Conservation (phyloP, 1,284 basidiomycete genomes). For the Pascua guehoae region DNA sequence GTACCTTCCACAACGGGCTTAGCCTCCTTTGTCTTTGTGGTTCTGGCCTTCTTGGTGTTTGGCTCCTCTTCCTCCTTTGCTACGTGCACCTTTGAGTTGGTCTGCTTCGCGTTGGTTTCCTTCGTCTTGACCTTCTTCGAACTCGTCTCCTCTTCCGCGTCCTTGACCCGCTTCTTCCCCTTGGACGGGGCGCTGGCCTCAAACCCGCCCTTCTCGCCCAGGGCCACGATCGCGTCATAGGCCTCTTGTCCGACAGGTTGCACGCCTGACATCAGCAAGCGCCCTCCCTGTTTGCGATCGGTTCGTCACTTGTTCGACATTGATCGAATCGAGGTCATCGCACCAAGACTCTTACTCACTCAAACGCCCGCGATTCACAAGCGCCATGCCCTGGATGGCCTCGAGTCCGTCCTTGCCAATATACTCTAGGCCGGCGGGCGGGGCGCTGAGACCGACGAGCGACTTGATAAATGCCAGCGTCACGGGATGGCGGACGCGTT, state of each 20-base stretch:
- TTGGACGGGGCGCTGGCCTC: slow-evolving; percentile 6
- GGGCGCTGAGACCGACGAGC: slow-evolving; percentile 53
- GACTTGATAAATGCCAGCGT: slow-evolving; percentile 71
- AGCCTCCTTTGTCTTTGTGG: neutral
- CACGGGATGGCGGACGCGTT: slow-evolving; percentile 68
- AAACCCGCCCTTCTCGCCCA: slow-evolving; percentile 66
- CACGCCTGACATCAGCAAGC: slow-evolving; percentile 30
- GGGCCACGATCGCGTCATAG: slow-evolving; percentile 62
- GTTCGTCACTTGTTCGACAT: no score
- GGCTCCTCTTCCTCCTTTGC: neutral
- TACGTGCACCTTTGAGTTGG: neutral
- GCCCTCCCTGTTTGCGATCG: no score
- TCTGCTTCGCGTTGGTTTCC: neutral
- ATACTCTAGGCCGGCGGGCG: slow-evolving; percentile 61
- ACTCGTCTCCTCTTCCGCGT: neutral
- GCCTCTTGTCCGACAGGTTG: slow-evolving; percentile 70
- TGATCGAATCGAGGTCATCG: no score
- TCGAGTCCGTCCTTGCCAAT: slow-evolving; percentile 60
- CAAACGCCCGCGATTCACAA: slow-evolving; percentile 77
- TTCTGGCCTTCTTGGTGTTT: slow-evolving; percentile 1
- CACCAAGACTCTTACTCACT: slow-evolving; percentile 56
- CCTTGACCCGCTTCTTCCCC: slow-evolving; percentile 1
- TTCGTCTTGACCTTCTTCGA: neutral
- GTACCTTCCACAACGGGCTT: slow-evolving; percentile 2
- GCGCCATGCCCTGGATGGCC: slow-evolving; percentile 64